phyloP scores from a whole-genome alignment of 2,329 filamentous ascomycete species.

The Aspergillus brasiliensis region DNA sequence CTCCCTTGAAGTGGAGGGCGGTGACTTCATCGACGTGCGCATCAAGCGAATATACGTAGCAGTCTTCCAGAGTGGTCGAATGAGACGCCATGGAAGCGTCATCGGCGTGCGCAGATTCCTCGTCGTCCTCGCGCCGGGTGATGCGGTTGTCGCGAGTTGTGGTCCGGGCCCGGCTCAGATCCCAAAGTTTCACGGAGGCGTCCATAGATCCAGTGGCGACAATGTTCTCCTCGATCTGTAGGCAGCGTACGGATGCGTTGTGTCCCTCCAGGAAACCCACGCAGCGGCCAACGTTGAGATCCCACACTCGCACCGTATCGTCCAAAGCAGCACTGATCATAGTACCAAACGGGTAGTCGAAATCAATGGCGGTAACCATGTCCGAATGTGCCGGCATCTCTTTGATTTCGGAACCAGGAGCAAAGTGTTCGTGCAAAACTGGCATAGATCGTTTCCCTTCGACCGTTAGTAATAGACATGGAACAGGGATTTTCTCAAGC shows the following conservation, averaged over 20 bases:
- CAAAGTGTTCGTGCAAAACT: conserved; percentile 91
- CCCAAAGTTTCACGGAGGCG: conserved; percentile 92
- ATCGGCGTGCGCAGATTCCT: conserved; percentile 33
- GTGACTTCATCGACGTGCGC: conserved; percentile 94
- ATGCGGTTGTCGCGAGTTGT: conserved; percentile 63
- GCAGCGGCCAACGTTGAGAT: conserved; percentile 88
- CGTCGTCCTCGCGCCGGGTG: conserved; percentile 51
- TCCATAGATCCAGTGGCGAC: conserved; percentile 94
- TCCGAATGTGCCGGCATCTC: conserved; percentile 89
- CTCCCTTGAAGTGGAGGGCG: conserved; percentile 83
- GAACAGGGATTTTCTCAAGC: conserved; percentile 1
- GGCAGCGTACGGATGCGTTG: conserved; percentile 84
- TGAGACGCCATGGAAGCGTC: conserved; percentile 59
- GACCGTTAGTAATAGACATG: conserved; percentile 38
- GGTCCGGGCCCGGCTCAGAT: conserved; percentile 85
- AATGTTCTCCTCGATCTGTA: conserved; percentile 95
- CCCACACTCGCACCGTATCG: conserved; percentile 94
- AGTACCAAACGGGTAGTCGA: conserved; percentile 95
- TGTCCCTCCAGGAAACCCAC: conserved; percentile 92
- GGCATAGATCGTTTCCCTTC: conserved; percentile 75
- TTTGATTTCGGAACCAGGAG: conserved; percentile 83
- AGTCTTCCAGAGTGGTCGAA: conserved; percentile 81
- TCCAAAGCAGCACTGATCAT: conserved; percentile 91
- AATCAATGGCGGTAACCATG: conserved; percentile 85
- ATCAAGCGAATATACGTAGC: conserved; percentile 82